Conservation (phyloP, 2,329 filamentous ascomycete species). For the Fusarium hostae region DNA sequence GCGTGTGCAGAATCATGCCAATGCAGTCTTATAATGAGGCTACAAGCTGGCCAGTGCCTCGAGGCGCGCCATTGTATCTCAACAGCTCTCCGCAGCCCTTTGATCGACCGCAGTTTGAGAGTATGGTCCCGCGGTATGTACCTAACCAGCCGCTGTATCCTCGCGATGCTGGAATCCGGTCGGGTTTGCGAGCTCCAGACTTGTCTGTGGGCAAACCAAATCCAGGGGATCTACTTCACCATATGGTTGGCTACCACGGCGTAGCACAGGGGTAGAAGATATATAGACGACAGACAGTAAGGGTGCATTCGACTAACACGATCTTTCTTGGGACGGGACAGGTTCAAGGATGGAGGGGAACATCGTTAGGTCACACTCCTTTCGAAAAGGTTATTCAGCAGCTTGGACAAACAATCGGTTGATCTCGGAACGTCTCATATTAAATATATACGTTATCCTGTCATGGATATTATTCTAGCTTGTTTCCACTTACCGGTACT, state of each 20-base stretch:
- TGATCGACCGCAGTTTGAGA: conserved; percentile 13
- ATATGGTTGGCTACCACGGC: conserved; percentile 11
- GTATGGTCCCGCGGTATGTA: conserved; percentile 9
- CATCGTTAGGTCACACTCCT: conserved; percentile 22
- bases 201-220: background rate
- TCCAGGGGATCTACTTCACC: conserved; percentile 7
- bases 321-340: background rate
- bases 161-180: conserved; percentile 4
- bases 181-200: conserved; percentile 20
- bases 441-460: conserved; percentile 36
- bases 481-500: conserved; percentile 9
- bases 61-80: conserved; percentile 4
- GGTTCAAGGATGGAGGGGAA: background rate
- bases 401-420: background rate
- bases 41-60: conserved; percentile 25
- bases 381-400: background rate
- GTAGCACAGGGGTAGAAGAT: conserved; percentile 8
- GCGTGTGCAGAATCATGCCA: conserved; percentile 13
- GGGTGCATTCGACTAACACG: background rate
- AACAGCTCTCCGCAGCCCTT: background rate
- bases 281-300: background rate
- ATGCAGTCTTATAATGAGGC: conserved; percentile 8
- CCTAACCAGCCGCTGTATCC: conserved; percentile 7
- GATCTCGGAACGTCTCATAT: background rate
- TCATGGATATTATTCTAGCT: background rate